Conservation (phyloP, 805 yeast genomes). For the Wickerhamiella brachini region DNA sequence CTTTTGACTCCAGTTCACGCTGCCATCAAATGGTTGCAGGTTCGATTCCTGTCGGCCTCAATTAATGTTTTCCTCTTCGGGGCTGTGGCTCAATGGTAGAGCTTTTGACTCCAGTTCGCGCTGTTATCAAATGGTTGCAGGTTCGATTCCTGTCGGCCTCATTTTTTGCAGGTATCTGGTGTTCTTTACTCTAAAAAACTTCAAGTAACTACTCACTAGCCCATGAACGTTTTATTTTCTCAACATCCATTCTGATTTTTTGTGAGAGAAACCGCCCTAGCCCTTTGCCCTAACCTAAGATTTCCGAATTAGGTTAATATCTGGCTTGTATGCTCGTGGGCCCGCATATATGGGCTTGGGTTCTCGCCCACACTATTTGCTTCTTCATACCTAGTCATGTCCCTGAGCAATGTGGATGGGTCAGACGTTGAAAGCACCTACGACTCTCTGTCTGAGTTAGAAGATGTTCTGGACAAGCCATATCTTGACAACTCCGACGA, state of each 20-base stretch:
- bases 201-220: not conserved
- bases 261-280: not conserved
- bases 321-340: not conserved
- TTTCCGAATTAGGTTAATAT: not conserved
- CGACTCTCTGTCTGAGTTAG: not conserved
- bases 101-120: conserved; percentile 4
- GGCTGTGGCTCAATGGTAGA: conserved; percentile 5
- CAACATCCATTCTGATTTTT: not conserved
- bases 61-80: not conserved
- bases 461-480: not conserved
- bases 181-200: not conserved
- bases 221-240: too few species aligned
- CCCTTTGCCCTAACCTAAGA: not conserved
- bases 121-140: conserved; percentile 4
- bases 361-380: not conserved
- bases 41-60: conserved; percentile 4
- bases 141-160: conserved; percentile 5
- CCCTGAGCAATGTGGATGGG: not conserved
- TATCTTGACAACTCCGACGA: not conserved
- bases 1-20: conserved; percentile 2
- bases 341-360: not conserved
- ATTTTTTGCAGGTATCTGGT: not conserved
- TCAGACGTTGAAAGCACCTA: not conserved
- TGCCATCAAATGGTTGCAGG: conserved; percentile 3
- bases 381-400: too few species aligned